Conservation (phyloP, 768 basidiomycete species). For the Psilocybe azurescens region DNA sequence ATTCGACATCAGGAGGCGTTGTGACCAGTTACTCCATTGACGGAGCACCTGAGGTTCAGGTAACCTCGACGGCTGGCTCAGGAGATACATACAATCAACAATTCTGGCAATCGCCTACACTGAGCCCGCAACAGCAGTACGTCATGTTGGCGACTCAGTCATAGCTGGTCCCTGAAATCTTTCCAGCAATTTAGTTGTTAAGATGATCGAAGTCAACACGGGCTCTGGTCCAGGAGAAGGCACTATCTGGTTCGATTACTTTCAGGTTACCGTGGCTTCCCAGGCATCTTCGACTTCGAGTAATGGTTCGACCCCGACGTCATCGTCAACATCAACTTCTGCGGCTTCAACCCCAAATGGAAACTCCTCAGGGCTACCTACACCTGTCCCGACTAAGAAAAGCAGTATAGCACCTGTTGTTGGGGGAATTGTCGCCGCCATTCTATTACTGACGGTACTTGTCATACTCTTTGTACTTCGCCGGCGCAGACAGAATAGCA, state of each 20-base stretch:
- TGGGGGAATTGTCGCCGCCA: slow-evolving; percentile 3
- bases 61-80: slow-evolving; percentile 29
- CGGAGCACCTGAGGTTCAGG: slow-evolving; percentile 27
- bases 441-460: neutral
- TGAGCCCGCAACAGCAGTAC: slow-evolving; percentile 36
- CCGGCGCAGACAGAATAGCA: neutral
- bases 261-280: slow-evolving; percentile 17
- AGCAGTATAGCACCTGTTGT: slow-evolving; percentile 3
- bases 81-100: slow-evolving; percentile 36
- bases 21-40: slow-evolving; percentile 42
- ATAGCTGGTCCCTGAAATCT: neutral
- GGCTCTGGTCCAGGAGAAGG: slow-evolving; percentile 35
- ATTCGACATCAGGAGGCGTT: slow-evolving; percentile 40
- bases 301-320: neutral
- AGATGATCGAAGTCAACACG: slow-evolving; percentile 37
- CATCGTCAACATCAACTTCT: neutral
- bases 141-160: slow-evolving; percentile 13
- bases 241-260: slow-evolving; percentile 49
- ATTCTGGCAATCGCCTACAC: slow-evolving; percentile 37
- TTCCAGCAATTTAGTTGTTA: slow-evolving; percentile 37
- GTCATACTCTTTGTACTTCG: neutral
- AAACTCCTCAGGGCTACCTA: neutral
- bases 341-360: neutral
- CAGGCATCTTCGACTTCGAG: neutral
- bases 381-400: neutral